phyloP scores from a whole-genome alignment of 2,329 filamentous ascomycete species.

The Scopulariopsis brevicaulis region DNA sequence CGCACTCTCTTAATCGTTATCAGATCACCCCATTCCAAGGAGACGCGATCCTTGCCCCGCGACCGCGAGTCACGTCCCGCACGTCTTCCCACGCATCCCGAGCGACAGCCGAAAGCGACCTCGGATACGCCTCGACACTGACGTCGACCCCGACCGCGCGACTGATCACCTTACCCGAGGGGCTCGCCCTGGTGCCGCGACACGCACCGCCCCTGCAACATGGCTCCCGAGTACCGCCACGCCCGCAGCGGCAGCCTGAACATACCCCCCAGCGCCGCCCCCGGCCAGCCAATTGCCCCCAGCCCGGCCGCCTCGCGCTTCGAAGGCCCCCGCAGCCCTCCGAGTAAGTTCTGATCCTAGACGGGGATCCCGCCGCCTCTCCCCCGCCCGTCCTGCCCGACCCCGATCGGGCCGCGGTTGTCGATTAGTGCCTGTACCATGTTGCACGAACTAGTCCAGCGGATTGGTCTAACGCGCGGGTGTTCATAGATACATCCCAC shows the following conservation, averaged over 20 bases:
- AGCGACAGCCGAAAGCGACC: not conserved
- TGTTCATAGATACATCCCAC: slow-evolving; percentile 70
- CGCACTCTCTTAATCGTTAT: not conserved
- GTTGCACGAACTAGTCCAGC: not conserved
- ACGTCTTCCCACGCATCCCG: not conserved
- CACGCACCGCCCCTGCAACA: slow-evolving; percentile 3
- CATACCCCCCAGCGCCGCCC: slow-evolving; percentile 22
- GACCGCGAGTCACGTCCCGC: not conserved
- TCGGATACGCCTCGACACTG: not conserved
- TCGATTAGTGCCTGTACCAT: not conserved
- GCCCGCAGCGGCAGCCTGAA: slow-evolving; percentile 46
- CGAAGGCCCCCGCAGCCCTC: slow-evolving; percentile 51
- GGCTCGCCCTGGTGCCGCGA: not conserved
- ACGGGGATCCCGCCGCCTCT: not conserved
- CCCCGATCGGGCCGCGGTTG: not conserved
- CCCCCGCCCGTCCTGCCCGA: slow-evolving; percentile 1
- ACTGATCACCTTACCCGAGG: not conserved
- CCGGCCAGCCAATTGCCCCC: slow-evolving; percentile 16
- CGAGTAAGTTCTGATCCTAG: slow-evolving; percentile 35
- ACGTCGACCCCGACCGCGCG: not conserved
- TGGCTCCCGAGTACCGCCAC: slow-evolving; percentile 40
- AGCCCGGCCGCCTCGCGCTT: slow-evolving; percentile 24
- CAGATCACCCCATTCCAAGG: not conserved
- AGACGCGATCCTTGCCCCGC: not conserved
- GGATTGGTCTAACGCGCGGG: not conserved